Conservation (phyloP, 2,329 filamentous ascomycete genomes). For the Colletotrichum plurivorum region DNA sequence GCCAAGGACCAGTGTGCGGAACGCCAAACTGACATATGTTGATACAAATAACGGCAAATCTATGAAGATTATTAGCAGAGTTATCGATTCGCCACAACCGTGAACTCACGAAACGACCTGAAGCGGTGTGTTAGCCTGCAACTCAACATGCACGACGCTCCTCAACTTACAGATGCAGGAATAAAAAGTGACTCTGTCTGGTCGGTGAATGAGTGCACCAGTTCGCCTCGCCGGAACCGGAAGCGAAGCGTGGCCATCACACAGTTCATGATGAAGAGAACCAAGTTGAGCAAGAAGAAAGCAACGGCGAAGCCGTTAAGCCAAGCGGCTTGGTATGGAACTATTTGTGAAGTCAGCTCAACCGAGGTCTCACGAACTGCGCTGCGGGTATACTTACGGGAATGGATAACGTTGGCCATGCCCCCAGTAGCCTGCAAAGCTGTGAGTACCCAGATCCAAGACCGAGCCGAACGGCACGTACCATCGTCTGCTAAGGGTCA, state of each 20-base stretch:
- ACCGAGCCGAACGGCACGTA: conserved; percentile 40
- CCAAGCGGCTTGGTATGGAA: conserved; percentile 69
- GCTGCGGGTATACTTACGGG: conserved; percentile 58
- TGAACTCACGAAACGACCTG: conserved; percentile 60
- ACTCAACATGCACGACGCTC: background rate
- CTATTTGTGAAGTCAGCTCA: conserved; percentile 65
- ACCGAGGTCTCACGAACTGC: conserved; percentile 60
- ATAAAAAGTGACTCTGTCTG: conserved; percentile 85
- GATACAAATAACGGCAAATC: conserved; percentile 81
- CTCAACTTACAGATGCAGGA: conserved; percentile 70
- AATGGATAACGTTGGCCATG: conserved; percentile 68
- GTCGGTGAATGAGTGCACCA: conserved; percentile 79
- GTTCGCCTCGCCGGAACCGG: conserved; percentile 77
- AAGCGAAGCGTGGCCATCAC: conserved; percentile 78
- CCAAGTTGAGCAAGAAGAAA: conserved; percentile 75
- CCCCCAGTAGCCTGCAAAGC: conserved; percentile 66
- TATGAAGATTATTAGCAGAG: conserved; percentile 56
- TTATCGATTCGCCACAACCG: conserved; percentile 54
- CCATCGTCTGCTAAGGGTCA: conserved; percentile 49
- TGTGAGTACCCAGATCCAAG: conserved; percentile 27
- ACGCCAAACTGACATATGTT: conserved; percentile 85
- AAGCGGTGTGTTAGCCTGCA: conserved; percentile 9
- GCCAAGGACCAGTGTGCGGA: conserved; percentile 73
- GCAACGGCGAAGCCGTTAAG: conserved; percentile 71
- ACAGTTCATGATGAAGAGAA: conserved; percentile 75